Evolutionary conservation across 441 rosid genomes (phyloP), one percentile per base, ranked within the genome.

Genomic region (Aleurites moluccanus): DNA sequence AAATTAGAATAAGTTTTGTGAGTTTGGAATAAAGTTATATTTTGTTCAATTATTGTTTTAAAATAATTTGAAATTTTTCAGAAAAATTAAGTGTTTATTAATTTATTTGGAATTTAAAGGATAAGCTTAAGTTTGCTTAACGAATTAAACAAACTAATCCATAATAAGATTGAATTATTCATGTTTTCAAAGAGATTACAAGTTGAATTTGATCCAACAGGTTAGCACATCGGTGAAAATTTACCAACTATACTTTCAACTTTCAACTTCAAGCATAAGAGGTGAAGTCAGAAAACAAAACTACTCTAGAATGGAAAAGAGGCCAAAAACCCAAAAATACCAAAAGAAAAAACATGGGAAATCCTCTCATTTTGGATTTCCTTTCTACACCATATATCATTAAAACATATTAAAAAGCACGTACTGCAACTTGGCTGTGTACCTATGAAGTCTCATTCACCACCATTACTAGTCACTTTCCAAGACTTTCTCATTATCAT

Each of bases 401-500:
- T 6, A 59, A 71, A 57, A 56, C 63, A 45, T 42, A 42, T 49
- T 30, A 64, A 65, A 53, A 57, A 66, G 67, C 75, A 25, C 10
- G 21, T 38, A 40, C 14, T 38, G 60, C 40, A 65, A 55, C 57
- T 44, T 53, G 56, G 35, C 35, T n/a, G 42, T 30, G 57, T 70
- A 78, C 85, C 84, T 3, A 59, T 13, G 18, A 59, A 16, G 64
- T 59, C 64, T 59, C 35, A 59, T 11, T 57, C 11, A 23, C 14
- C 33, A 25, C 61, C 61, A 56, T 56, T 23, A 56, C 30, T 56
- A 2, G 61, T 57, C 33, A 23, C 62, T 80, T 84, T 87, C 78
- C 78, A 77, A 83, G 71, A 72, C 73, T 74, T 75, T 75, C 77
- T 77, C 74, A 72, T 77, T 61, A 80, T 79, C 70, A 82, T 67